These are phyloP conservation scores for Beauveria sp. DNA, from an alignment of 2,329 filamentous ascomycete genomes.

Conservation along the genomic window DNA sequence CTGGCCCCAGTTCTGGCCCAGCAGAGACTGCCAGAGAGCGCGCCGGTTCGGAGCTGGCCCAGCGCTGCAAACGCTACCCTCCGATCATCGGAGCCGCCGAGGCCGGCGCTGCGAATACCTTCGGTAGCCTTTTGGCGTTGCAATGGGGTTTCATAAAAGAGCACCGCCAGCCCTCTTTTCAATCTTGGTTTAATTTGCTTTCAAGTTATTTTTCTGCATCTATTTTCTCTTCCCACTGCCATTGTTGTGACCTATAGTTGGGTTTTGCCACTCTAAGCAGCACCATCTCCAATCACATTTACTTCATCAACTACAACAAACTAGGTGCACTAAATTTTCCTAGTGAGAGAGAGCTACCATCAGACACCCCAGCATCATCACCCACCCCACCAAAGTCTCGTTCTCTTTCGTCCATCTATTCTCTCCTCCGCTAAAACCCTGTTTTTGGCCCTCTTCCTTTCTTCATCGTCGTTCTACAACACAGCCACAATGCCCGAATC, in stretches of 20 bases:
- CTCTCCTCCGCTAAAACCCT: constrained; percentile 3
- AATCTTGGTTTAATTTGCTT: neutral
- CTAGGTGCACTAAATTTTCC: neutral
- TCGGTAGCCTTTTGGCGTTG: neutral
- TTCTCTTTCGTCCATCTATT: neutral
- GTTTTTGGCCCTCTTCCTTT: constrained; percentile 6
- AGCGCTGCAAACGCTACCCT: constrained; percentile 12
- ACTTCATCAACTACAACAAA: neutral
- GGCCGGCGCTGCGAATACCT: constrained; percentile 5
- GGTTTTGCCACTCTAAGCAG: neutral
- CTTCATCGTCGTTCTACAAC: constrained; percentile 8
- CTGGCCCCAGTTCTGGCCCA: neutral
- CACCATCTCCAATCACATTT: neutral
- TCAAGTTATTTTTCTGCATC: neutral
- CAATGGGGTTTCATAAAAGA: constrained; percentile 15
- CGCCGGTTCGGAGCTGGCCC: constrained; percentile 19
- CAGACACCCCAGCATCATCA: neutral
- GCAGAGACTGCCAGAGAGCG: neutral
- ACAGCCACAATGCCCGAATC: constrained; percentile 63
- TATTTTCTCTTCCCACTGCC: neutral
- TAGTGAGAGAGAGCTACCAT: neutral
- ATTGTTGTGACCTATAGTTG: neutral
- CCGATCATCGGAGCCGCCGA: constrained; percentile 24
- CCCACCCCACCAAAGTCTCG: constrained; percentile 3
- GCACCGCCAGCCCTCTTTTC: neutral